Evolutionary conservation across 441 rosid species (phyloP).

Genomic region (Gossypium laxum): DNA sequence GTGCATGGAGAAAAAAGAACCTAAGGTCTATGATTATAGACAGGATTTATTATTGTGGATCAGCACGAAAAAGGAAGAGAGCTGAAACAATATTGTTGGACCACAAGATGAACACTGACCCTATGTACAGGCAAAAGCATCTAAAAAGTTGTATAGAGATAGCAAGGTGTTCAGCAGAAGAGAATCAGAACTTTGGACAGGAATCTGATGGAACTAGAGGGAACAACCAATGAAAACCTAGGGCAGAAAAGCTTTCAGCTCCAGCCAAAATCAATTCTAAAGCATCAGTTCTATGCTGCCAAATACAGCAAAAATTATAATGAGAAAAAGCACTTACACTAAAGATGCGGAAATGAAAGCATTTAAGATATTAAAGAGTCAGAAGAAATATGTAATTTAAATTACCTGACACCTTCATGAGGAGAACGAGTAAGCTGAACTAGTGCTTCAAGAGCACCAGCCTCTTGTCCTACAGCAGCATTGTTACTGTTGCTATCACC

Average conservation of each 20-base stretch:
- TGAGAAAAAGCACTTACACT: neutral
- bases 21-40: neutral
- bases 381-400: neutral
- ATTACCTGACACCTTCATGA: constrained; percentile 91
- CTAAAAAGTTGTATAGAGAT: constrained; percentile 1
- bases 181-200: neutral
- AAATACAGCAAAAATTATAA: neutral
- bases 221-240: neutral
- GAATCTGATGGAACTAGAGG: neutral
- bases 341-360: too few species aligned
- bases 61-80: neutral
- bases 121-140: constrained; percentile 4
- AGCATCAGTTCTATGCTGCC: neutral
- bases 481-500: constrained; percentile 92
- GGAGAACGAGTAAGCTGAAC: constrained; percentile 78
- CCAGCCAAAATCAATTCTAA: constrained; percentile 4
- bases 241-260: neutral
- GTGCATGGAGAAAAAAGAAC: neutral
- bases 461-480: constrained; percentile 93
- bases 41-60: neutral
- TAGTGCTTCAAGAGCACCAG: constrained; percentile 90
- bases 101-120: neutral
- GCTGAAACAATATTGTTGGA: neutral
- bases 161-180: neutral
- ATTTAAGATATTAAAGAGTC: neutral